phyloP scores from a whole-genome alignment of 129 eudicot genomes.

The Erigeron canadensis region DNA sequence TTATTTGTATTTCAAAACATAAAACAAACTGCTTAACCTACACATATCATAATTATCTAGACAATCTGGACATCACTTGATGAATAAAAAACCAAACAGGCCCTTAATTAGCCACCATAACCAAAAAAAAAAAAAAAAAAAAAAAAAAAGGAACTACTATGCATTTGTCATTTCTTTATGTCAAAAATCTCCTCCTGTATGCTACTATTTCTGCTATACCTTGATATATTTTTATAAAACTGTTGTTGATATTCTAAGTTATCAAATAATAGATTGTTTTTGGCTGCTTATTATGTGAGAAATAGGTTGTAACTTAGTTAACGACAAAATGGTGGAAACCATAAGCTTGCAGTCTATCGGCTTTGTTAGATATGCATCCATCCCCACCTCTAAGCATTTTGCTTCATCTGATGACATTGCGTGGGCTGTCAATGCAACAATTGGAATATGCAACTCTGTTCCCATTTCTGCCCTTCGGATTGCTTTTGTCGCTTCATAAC shows the following conservation, averaged over 20 bases:
- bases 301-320: conserved; percentile 49
- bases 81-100: too few species aligned
- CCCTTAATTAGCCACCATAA: too few species aligned
- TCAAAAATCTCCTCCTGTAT: conserved; percentile 24
- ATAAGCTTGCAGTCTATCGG: conserved; percentile 91
- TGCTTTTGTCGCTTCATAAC: conserved; percentile 92
- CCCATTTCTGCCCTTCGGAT: conserved; percentile 71
- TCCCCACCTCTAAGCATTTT: conserved; percentile 90
- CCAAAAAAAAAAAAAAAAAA: too few species aligned
- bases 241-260: conserved; percentile 7
- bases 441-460: conserved; percentile 63
- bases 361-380: conserved; percentile 97
- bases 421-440: conserved; percentile 95
- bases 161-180: conserved; percentile 19
- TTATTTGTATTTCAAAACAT: too few species aligned
- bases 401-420: conserved; percentile 98
- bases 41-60: too few species aligned
- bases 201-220: conserved; percentile 16
- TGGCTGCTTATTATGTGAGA: conserved; percentile 25
- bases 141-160: conserved; percentile 9
- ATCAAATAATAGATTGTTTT: conserved; percentile 9
- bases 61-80: too few species aligned
- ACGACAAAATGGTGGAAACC: conserved; percentile 87
- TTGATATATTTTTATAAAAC: conserved; percentile 21
- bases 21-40: too few species aligned